Evolutionary conservation across 345 rosid genomes (phyloP), one percentile per base, ranked within the genome.

Genomic region (Arabis alpina): DNA sequence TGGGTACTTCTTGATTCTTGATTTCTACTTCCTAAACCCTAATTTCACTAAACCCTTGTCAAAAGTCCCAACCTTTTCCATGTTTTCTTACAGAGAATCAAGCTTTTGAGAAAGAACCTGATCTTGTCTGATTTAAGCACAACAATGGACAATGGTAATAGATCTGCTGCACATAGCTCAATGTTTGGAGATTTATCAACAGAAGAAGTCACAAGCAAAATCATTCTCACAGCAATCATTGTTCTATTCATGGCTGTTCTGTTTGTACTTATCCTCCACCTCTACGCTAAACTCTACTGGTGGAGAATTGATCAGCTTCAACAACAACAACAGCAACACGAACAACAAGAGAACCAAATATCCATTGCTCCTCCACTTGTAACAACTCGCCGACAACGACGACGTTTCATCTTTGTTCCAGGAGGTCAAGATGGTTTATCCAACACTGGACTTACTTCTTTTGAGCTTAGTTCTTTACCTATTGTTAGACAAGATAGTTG

Each of bases 201-300:
- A 1, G 79, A 82, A 55, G 82, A 79, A 24, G 68, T 91, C 54
- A 82, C 94, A 12, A 92, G 91, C 19, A 86, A 85, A 71, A 81
- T 95, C 74, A 80, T 88, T 91, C 80, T 90, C 64, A 73, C 81
- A 8, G 86, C 88, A 0, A 83, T 87, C 28, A 73, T 88, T 25
- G 78, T 92, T 11, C 82, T 95, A 14, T 88, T 90, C 76, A 40
- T 88, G 28, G 88, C 88, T 0, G 82, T 88, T 14, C 59, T 86
- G 0, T 72, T 87, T 59, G 83, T 90, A 60, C 78, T 92, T 48
- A 69, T 81, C 60, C 90, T 95, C 78, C 99, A 92, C 72, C 86
- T 95, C 44, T 95, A 90, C 69, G 97, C 96, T 23, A 90, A 87
- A 45, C 90, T 93, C 92, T 90, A 86, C 84, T 92, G 90, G 86